A percentile compares a stretch with the other conserved stretches of the same genome.
Evolutionary conservation across 2,329 filamentous ascomycete genomes (phyloP).

Genomic region (Beauveria caledonica): DNA sequence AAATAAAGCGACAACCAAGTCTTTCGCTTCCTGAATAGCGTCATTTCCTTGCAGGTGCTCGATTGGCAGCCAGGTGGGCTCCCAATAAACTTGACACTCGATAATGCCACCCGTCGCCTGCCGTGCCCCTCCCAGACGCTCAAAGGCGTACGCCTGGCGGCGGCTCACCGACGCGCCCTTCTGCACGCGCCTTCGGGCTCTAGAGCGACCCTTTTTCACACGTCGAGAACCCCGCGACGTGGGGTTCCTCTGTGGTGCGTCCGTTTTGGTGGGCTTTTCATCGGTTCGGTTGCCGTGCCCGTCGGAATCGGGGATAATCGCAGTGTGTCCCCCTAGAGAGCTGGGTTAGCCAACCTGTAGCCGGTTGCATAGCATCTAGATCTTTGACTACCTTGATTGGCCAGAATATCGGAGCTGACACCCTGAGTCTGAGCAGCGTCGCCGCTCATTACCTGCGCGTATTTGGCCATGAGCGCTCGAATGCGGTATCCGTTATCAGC

Average conservation of each 20-base stretch:
- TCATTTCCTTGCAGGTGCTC: background rate
- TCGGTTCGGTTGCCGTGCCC: background rate
- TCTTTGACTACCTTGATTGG: background rate
- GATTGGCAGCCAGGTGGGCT: background rate
- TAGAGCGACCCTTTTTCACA: background rate
- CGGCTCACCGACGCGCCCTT: background rate
- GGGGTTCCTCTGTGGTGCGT: background rate
- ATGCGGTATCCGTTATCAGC: background rate
- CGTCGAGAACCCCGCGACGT: background rate
- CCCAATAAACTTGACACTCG: background rate
- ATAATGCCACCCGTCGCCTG: background rate
- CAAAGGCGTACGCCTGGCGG: background rate
- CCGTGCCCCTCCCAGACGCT: background rate
- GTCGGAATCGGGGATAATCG: slow-evolving; percentile 5
- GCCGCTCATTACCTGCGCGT: background rate
- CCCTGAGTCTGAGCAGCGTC: background rate
- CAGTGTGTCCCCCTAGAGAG: background rate
- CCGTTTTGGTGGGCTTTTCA: background rate
- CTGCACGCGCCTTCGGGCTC: background rate
- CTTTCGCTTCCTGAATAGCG: too few species aligned
- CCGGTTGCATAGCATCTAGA: background rate
- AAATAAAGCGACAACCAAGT: too few species aligned
- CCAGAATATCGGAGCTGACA: background rate
- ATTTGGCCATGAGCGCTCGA: background rate
- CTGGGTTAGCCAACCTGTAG: background rate